Evolutionary conservation across 2,329 filamentous ascomycete genomes (phyloP).

Genomic region (Kalaharituber pfeilii): DNA sequence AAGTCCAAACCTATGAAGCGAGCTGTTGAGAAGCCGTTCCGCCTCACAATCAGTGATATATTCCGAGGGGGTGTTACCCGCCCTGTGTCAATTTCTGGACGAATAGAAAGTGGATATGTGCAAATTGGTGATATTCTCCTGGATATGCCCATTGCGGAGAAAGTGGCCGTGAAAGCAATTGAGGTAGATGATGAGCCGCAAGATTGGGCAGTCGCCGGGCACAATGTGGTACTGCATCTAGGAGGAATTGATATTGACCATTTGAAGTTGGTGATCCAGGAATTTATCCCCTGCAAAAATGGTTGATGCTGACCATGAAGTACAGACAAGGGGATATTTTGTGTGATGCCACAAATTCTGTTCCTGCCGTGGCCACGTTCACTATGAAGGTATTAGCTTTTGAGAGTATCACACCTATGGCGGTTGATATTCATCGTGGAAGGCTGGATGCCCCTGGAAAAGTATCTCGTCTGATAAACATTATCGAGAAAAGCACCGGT

Average conservation of each 20-base stretch:
- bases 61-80: constrained; percentile 65
- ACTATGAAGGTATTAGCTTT: constrained; percentile 76
- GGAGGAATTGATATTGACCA: constrained; percentile 70
- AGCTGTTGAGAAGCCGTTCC: constrained; percentile 59
- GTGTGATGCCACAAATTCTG: constrained; percentile 51
- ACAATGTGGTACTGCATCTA: constrained; percentile 72
- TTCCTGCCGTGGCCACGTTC: constrained; percentile 55
- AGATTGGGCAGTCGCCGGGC: constrained; percentile 85
- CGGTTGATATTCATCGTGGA: constrained; percentile 74
- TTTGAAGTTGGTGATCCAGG: constrained; percentile 31
- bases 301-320: background rate
- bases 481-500: constrained; percentile 63
- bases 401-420: constrained; percentile 74
- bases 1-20: constrained; percentile 55
- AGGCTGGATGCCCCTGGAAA: constrained; percentile 61
- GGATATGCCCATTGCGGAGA: constrained; percentile 65
- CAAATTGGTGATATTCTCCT: constrained; percentile 69
- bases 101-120: constrained; percentile 65
- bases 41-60: constrained; percentile 74
- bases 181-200: constrained; percentile 54
- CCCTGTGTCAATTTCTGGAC: constrained; percentile 68
- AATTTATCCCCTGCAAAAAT: background rate
- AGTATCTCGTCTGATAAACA: constrained; percentile 52
- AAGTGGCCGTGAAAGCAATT: constrained; percentile 63
- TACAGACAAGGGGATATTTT: constrained; percentile 62